Conservation (phyloP, 2,329 filamentous ascomycete species). For the Pseudogymnoascus sp. region DNA sequence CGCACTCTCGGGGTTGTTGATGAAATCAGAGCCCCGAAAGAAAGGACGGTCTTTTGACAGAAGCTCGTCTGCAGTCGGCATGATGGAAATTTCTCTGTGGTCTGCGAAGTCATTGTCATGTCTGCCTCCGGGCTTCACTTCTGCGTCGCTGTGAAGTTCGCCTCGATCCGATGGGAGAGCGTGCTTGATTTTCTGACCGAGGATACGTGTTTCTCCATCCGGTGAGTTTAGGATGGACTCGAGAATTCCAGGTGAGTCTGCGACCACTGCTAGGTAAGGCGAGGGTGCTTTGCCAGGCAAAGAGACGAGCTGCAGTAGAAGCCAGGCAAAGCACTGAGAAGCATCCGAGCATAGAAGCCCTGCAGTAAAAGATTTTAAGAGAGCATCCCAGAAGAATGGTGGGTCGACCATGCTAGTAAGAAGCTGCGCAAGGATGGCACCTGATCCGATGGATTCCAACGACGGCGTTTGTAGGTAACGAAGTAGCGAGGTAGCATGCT, state of each 20-base stretch:
- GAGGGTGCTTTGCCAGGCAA: constrained; percentile 23
- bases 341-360: no score
- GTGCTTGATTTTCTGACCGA: constrained; percentile 37
- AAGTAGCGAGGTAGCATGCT: constrained; percentile 27
- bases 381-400: constrained; percentile 40
- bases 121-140: constrained; percentile 49
- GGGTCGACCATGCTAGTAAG: constrained; percentile 42
- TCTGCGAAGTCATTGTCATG: constrained; percentile 66
- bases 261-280: constrained; percentile 23
- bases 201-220: constrained; percentile 25
- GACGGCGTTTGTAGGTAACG: constrained; percentile 28
- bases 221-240: no score
- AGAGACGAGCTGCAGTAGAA: constrained; percentile 38
- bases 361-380: constrained; percentile 19
- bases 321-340: constrained; percentile 34
- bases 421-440: constrained; percentile 35
- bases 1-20: constrained; percentile 33
- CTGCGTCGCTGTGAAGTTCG: constrained; percentile 13
- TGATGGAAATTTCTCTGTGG: constrained; percentile 53
- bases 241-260: constrained; percentile 27
- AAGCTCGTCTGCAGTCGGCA: constrained; percentile 61
- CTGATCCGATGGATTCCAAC: constrained; percentile 20
- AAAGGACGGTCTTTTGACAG: constrained; percentile 45
- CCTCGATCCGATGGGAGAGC: constrained; percentile 26
- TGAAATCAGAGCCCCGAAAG: constrained; percentile 44